Conservation (phyloP, 2,329 filamentous ascomycete genomes). For the Xylariaceae sp. region DNA sequence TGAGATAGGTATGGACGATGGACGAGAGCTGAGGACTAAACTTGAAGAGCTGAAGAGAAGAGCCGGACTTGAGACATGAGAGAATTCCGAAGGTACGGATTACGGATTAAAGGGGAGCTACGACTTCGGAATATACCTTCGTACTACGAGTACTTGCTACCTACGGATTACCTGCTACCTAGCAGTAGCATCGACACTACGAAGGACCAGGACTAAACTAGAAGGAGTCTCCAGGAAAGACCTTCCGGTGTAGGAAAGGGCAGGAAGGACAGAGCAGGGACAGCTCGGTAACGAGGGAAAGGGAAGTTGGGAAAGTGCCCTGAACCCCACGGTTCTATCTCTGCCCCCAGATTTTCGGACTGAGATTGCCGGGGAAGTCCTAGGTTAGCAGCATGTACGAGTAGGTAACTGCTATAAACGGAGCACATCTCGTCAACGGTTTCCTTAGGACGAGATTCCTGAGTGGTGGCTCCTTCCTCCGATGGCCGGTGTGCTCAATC, state of each 20-base stretch:
- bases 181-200: too few species aligned
- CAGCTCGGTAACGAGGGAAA: conserved; percentile 3
- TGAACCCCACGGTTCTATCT: conserved; percentile 12
- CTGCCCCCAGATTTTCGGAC: conserved; percentile 11
- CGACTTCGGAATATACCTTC: not conserved
- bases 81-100: not conserved
- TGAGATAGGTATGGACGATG: not conserved
- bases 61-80: not conserved
- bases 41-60: not conserved
- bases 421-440: not conserved
- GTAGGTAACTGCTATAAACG: not conserved
- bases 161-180: too few species aligned
- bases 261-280: not conserved
- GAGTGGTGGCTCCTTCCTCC: not conserved
- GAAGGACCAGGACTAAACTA: too few species aligned
- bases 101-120: not conserved
- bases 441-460: not conserved
- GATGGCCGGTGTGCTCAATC: not conserved
- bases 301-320: not conserved
- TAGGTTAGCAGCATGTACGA: not conserved
- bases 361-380: conserved; percentile 5
- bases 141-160: not conserved
- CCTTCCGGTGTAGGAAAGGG: not conserved
- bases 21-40: not conserved
- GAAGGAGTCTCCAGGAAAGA: too few species aligned